phyloP scores from a whole-genome alignment of 352 stramenopile species.

The Phytophthora lateralis region DNA sequence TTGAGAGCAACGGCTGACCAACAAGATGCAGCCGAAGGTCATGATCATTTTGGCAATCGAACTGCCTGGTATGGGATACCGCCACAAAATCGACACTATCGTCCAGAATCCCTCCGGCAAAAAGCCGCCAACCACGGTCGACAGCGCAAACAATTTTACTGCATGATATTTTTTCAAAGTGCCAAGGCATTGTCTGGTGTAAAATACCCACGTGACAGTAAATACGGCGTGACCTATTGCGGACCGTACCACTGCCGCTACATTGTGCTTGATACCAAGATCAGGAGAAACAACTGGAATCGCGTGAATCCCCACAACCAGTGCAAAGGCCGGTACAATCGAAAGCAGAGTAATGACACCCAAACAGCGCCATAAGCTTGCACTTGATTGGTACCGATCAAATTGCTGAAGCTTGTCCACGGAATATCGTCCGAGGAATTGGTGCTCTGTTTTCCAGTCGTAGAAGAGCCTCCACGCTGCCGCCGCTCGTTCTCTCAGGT shows the following conservation, averaged over 20 bases:
- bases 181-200: conserved; percentile 19
- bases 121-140: conserved; percentile 12
- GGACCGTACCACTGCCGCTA: conserved; percentile 11
- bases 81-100: conserved; percentile 14
- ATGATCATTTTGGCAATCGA: conserved; percentile 8
- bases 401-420: conserved; percentile 45
- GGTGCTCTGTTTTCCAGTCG: conserved; percentile 38
- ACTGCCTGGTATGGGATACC: conserved; percentile 23
- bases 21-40: conserved; percentile 5
- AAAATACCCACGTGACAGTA: conserved; percentile 16
- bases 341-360: conserved; percentile 30
- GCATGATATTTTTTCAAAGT: background rate
- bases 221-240: conserved; percentile 11
- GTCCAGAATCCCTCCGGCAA: conserved; percentile 20
- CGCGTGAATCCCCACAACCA: conserved; percentile 14
- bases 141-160: conserved; percentile 1
- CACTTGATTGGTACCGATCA: conserved; percentile 27
- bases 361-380: conserved; percentile 16
- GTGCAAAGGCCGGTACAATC: conserved; percentile 7
- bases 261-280: conserved; percentile 14
- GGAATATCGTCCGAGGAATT: conserved; percentile 42
- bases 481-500: conserved; percentile 1
- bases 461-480: conserved; percentile 25
- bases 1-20: conserved; percentile 8
- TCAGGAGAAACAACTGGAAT: conserved; percentile 26